Evolutionary conservation across 805 yeast species (phyloP).

Genomic region (Yarrowia sp.): DNA sequence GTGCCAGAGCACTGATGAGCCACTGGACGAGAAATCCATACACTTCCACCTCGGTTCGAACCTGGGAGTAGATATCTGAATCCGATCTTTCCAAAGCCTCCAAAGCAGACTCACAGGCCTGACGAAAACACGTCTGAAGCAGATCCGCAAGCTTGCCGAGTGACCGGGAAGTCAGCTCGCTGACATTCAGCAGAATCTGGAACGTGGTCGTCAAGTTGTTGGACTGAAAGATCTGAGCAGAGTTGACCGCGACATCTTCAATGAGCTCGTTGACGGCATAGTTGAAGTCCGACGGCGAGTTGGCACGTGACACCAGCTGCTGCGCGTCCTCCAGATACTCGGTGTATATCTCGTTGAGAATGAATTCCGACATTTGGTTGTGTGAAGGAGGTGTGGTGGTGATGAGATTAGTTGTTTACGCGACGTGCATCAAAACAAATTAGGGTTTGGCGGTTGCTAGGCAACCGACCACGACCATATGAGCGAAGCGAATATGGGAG

Average conservation of each 20-base stretch:
- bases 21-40: conserved; percentile 44
- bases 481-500: too few species aligned
- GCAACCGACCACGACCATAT: background rate
- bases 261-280: conserved; percentile 36
- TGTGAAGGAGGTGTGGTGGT: background rate
- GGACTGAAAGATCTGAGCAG: background rate
- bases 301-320: conserved; percentile 32
- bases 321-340: conserved; percentile 31
- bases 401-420: conserved; percentile 15
- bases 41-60: conserved; percentile 42
- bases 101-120: conserved; percentile 16
- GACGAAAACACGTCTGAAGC: conserved; percentile 17
- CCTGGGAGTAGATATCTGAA: conserved; percentile 26
- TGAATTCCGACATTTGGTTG: conserved; percentile 22
- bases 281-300: conserved; percentile 30
- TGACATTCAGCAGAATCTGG: conserved; percentile 28
- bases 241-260: conserved; percentile 30
- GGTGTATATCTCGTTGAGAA: conserved; percentile 23
- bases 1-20: conserved; percentile 42
- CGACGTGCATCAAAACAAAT: conserved; percentile 22
- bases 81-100: background rate
- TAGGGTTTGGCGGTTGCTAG: conserved; percentile 15
- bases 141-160: conserved; percentile 34
- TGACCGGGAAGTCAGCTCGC: conserved; percentile 25
- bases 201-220: conserved; percentile 27